Conservation (phyloP, 148 eudicot genomes). For the Mesembryanthemum crystallinum region DNA sequence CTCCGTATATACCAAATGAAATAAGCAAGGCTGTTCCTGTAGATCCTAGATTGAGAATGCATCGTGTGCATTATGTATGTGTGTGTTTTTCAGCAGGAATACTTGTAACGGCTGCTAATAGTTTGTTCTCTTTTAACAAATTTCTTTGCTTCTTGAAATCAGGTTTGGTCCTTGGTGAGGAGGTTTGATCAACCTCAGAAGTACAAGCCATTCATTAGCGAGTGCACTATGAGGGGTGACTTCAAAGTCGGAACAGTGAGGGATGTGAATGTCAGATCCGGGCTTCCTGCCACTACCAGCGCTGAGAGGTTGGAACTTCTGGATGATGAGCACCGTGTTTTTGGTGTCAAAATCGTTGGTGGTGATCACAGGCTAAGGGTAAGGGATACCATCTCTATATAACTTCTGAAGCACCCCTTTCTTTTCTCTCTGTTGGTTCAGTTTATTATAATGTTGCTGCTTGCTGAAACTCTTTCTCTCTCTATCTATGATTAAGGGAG, state of each 20-base stretch:
- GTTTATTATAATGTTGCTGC: background rate
- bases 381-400: constrained; percentile 26
- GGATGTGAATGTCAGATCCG: constrained; percentile 62
- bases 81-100: too few species aligned
- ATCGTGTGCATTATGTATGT: too few species aligned
- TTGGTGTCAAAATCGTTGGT: constrained; percentile 53
- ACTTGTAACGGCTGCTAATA: too few species aligned
- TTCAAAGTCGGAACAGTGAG: constrained; percentile 54
- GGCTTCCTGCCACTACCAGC: constrained; percentile 65
- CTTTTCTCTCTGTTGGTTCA: background rate
- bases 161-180: constrained; percentile 70
- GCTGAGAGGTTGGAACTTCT: constrained; percentile 56
- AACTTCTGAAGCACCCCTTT: background rate
- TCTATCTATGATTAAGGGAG: background rate
- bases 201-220: constrained; percentile 67
- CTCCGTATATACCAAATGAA: too few species aligned
- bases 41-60: too few species aligned
- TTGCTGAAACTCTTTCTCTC: background rate
- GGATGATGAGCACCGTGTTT: constrained; percentile 51
- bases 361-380: constrained; percentile 71
- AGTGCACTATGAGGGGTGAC: constrained; percentile 47
- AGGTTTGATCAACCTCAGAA: constrained; percentile 68
- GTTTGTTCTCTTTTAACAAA: background rate
- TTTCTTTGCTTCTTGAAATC: constrained; percentile 8
- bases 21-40: too few species aligned